Conservation (phyloP, 202 grass and related monocot genomes). For the Dendrocalamus latiflorus region DNA sequence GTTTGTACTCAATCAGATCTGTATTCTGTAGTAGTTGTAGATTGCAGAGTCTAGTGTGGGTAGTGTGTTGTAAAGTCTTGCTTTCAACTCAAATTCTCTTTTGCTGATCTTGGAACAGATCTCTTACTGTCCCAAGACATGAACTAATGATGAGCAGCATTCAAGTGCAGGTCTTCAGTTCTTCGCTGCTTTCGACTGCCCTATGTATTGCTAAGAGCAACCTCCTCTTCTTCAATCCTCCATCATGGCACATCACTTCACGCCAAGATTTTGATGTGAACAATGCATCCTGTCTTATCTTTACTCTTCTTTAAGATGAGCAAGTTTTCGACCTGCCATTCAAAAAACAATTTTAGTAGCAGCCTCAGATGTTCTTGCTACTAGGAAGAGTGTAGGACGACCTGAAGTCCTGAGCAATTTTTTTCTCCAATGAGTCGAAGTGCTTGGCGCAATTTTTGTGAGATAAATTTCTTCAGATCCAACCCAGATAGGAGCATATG, state of each 20-base stretch:
- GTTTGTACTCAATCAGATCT: not conserved
- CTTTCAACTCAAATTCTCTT: conserved; percentile 27
- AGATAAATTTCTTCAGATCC: not conserved
- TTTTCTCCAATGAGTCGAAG: too few relatives aligned
- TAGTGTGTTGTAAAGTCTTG: not conserved
- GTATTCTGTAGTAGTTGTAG: too few relatives aligned
- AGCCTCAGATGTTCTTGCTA: too few relatives aligned
- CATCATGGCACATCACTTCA: conserved; percentile 23
- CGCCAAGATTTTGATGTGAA: not conserved
- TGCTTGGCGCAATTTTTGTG: too few relatives aligned
- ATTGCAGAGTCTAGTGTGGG: not conserved
- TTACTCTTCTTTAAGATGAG: not conserved
- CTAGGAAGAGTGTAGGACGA: too few relatives aligned
- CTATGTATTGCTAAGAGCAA: not conserved
- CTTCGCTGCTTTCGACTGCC: not conserved
- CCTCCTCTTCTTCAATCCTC: conserved; percentile 1
- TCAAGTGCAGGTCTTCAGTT: conserved; percentile 4
- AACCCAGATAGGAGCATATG: not conserved
- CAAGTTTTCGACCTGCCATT: not conserved
- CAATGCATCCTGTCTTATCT: not conserved
- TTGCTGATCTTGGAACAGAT: conserved; percentile 21
- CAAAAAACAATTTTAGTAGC: not conserved
- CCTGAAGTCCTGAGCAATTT: not conserved
- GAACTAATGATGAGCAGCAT: conserved; percentile 29
- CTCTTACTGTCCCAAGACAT: conserved; percentile 24